Conservation (phyloP, 164 flowering plant species). For the Tetracentron sinense region DNA sequence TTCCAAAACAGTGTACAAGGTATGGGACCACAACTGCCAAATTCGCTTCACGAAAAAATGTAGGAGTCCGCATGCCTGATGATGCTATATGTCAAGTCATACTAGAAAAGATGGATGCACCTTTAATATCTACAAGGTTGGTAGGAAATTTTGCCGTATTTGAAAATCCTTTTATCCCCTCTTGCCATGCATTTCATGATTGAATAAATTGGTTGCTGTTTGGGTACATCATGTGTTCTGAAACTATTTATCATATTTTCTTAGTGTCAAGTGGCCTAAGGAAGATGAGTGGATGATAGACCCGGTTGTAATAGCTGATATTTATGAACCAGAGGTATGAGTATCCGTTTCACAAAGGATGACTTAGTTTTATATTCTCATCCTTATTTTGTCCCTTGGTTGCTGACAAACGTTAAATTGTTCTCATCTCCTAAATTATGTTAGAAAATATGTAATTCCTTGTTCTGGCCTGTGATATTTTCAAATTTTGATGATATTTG, state of each 20-base stretch:
- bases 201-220: background rate
- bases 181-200: background rate
- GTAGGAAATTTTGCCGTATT: conserved; percentile 1
- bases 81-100: conserved; percentile 83
- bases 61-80: conserved; percentile 84
- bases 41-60: conserved; percentile 62
- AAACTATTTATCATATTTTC: conserved; percentile 5
- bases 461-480: too few relatives aligned
- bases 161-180: background rate
- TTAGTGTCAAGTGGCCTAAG: conserved; percentile 67
- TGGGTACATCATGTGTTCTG: conserved; percentile 1
- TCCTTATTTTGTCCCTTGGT: background rate
- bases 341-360: background rate
- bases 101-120: conserved; percentile 63
- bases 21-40: conserved; percentile 61
- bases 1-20: conserved; percentile 75
- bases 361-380: background rate
- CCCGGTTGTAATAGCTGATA: conserved; percentile 78
- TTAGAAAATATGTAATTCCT: too few relatives aligned
- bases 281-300: conserved; percentile 85
- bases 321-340: conserved; percentile 75
- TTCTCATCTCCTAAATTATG: too few relatives aligned
- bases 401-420: background rate
- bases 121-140: conserved; percentile 83
- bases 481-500: too few relatives aligned